Evolutionary conservation across 2,329 filamentous ascomycete species (phyloP).

Genomic region (Colletotrichum sp.): DNA sequence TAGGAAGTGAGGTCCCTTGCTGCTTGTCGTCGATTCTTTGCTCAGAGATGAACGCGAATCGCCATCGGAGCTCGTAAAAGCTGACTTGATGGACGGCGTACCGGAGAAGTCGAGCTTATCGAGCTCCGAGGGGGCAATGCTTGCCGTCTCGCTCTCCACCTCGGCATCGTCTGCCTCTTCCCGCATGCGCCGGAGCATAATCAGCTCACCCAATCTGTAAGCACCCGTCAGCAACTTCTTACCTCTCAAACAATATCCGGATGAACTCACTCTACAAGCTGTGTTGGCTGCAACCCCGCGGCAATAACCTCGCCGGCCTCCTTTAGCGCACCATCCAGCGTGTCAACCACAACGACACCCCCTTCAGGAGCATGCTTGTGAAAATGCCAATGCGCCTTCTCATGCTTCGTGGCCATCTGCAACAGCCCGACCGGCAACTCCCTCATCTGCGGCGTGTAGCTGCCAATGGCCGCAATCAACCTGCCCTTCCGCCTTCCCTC

Average conservation of each 20-base stretch:
- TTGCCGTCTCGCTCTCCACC: conserved; percentile 28
- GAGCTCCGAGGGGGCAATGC: conserved; percentile 37
- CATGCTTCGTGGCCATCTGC: conserved; percentile 59
- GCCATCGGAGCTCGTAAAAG: conserved; percentile 1
- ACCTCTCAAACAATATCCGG: neutral
- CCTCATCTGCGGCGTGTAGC: conserved; percentile 74
- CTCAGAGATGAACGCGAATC: conserved; percentile 21
- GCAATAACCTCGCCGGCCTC: conserved; percentile 89
- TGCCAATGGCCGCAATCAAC: conserved; percentile 75
- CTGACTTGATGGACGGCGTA: conserved; percentile 17
- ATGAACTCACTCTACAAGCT: conserved; percentile 75
- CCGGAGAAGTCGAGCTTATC: conserved; percentile 36
- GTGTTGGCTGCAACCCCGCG: conserved; percentile 72
- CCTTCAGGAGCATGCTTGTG: conserved; percentile 71
- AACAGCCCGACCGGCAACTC: conserved; percentile 83
- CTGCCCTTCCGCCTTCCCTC: conserved; percentile 74
- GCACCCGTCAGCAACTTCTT: neutral
- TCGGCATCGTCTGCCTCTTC: conserved; percentile 35
- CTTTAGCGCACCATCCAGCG: conserved; percentile 77
- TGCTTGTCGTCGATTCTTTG: conserved; percentile 18
- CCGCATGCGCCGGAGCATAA: conserved; percentile 59
- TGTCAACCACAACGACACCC: conserved; percentile 74
- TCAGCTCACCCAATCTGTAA: conserved; percentile 75
- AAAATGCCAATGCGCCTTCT: conserved; percentile 58
- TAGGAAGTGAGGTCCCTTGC: neutral